These are phyloP conservation scores for Corrigiola litoralis DNA, from an alignment of 179 eudicot species.

Conservation along the genomic window DNA sequence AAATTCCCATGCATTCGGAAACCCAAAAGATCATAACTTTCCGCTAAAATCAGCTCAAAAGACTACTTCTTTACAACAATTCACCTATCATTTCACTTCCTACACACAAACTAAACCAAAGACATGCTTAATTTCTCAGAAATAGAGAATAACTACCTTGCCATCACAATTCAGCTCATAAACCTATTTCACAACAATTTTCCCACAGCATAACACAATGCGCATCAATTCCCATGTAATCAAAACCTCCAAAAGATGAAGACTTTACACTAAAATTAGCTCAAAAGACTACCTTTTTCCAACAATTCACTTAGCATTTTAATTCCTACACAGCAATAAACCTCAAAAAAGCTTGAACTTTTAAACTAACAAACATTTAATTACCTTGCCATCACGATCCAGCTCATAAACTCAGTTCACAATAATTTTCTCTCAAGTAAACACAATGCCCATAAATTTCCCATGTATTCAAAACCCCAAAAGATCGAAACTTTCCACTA, in stretches of 20 bases:
- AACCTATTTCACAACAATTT: neutral
- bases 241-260: neutral
- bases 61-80: no score
- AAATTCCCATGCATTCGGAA: neutral
- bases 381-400: neutral
- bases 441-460: no score
- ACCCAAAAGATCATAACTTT: neutral
- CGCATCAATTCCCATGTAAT: neutral
- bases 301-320: no score
- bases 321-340: no score
- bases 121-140: neutral
- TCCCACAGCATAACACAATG: no score
- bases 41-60: neutral
- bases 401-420: neutral
- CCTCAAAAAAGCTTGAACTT: neutral
- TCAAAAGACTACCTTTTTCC: no score
- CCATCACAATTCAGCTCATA: neutral
- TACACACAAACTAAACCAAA: no score
- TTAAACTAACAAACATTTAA: neutral
- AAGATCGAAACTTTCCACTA: neutral
- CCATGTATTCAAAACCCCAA: neutral
- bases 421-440: neutral
- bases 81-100: no score
- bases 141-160: neutral
- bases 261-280: neutral